Base-by-base conservation (phyloP, 345 rosid genomes). In the Erysimum cheiranthoides region DNA sequence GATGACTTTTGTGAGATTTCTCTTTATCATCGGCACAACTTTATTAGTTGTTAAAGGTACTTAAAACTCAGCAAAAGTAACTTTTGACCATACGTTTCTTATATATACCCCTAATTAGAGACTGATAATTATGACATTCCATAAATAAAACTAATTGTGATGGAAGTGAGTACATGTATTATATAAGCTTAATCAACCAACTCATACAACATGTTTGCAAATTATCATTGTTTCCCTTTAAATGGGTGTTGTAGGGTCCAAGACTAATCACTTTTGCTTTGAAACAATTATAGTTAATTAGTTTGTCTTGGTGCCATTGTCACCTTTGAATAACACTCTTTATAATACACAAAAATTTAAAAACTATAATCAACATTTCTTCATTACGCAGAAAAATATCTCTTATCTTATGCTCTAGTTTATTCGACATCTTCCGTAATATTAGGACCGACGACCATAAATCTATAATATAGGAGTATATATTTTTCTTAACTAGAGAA, bases 181-280 rank as follows among this genome's bases (percentile, higher is more conserved):
- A 62, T 36, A 66, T 13, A 38, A 78, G 21, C 78, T 56, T 61
- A 86, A 57, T 66, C 73, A 81, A 78, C 63, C 79, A 61, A 69
- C 51, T 31, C 71, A 68, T 59, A 73, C 45, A 47, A 34, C 46
- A 46, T 71, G 58, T 77, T 64, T 47, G 28, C 31, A 68, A 75
- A 83, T 80, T 42, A 83, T 70, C 52, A 38, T 47, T 59, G 39
- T 67, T 42, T 61, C 53, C 70, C 70, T 73, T 74, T 75, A 28
- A 49, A 59, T 67, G 74, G 56, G 66, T 36, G 57, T 61, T 36
- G 82, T 78, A 78, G 78, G 81, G 68, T 53, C 81, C 58, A 73
- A 61, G 70, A 34, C 32, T 78, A 49, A 66, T 40, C 13, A 32
- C 68, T 71, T 71, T 78, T 32, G 59, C 34, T 71, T 62, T 54